Conservation (phyloP, 208 protist genomes). For the Wallacemonas sp. region DNA sequence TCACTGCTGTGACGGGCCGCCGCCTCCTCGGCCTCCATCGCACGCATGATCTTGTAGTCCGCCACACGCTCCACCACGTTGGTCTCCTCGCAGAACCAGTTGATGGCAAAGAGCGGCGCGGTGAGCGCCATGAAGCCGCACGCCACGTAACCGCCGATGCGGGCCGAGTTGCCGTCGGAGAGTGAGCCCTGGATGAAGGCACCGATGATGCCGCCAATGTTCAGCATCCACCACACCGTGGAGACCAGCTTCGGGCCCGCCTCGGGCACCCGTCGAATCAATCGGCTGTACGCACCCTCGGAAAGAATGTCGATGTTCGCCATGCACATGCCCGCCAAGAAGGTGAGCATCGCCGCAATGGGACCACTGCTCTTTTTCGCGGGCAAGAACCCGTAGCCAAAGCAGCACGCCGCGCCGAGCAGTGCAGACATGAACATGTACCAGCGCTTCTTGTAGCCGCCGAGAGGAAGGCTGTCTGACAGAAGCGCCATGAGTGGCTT, state of each 20-base stretch:
- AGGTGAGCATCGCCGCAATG: conserved; percentile 20
- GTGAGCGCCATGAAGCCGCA: conserved; percentile 19
- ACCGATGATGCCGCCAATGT: conserved; percentile 26
- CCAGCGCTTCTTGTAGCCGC: conserved; percentile 38
- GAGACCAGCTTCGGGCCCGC: conserved; percentile 24
- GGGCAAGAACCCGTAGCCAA: conserved; percentile 23
- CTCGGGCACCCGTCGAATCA: conserved; percentile 22
- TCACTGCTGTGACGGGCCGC: not conserved
- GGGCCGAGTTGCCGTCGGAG: conserved; percentile 11
- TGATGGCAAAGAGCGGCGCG: conserved; percentile 24
- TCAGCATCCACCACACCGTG: conserved; percentile 35
- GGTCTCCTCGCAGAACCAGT: conserved; percentile 30
- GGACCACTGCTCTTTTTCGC: conserved; percentile 8
- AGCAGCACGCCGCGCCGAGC: conserved; percentile 5
- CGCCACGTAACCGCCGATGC: conserved; percentile 16
- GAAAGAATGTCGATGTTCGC: conserved; percentile 43
- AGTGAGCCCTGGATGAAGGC: conserved; percentile 27
- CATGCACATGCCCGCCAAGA: conserved; percentile 24
- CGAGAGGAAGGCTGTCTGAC: conserved; percentile 24
- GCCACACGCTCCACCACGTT: conserved; percentile 26
- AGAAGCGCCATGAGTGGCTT: conserved; percentile 32
- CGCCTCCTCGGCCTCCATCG: conserved; percentile 7
- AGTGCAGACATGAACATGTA: conserved; percentile 18
- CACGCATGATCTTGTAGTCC: conserved; percentile 12
- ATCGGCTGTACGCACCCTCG: conserved; percentile 33